Evolutionary conservation across 345 rosid species (phyloP), one percentile per base, ranked within the genome.

Genomic region (Carallia pectinifolia): DNA sequence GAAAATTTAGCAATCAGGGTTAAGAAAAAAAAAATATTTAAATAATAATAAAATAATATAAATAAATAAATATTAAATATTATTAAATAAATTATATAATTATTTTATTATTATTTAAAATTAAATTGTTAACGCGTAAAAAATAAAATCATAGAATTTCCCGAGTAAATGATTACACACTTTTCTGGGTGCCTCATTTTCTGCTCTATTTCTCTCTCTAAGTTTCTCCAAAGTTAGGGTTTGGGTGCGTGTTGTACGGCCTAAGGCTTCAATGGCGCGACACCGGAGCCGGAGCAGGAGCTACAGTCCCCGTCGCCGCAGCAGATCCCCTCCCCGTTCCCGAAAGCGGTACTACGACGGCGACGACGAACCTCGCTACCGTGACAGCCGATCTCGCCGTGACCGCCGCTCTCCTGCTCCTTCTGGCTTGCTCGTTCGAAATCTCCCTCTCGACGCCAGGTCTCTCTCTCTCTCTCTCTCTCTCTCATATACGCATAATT

Each of bases 361-460:
- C 48, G 93, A 87, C 30, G 85, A 85, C 65, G 81, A 73, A 9
- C 74, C 59, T 62, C 87, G 85, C 48, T 76, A 75, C 61, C 89
- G 80, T 33, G 86, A 81, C 68, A 71, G 81, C 62, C 79, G 80
- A n/a, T 86, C 89, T 71, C 70, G 82, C 72, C 76, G 95, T 0
- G 95, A 87, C 81, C 92, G 87, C 62, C 93, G 92, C 30, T 91
- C 94, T 4, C 86, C 93, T 40, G 88, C 85, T 62, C 96, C 96
- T n/a, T 88, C 96, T 16, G 98, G 97, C 67, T 83, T 93, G 71
- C 96, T 93, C 75, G 78, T 91, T 72, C 97, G 97, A 67, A 93
- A 93, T 73, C 98, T 93, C 31, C 96, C 98, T 61, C 97, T 91
- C 54, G 91, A 91, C 64, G 90, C 94, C 19, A 91, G 96, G 98